phyloP scores from a whole-genome alignment of 116 monocot species.

The Posidonia oceanica region DNA sequence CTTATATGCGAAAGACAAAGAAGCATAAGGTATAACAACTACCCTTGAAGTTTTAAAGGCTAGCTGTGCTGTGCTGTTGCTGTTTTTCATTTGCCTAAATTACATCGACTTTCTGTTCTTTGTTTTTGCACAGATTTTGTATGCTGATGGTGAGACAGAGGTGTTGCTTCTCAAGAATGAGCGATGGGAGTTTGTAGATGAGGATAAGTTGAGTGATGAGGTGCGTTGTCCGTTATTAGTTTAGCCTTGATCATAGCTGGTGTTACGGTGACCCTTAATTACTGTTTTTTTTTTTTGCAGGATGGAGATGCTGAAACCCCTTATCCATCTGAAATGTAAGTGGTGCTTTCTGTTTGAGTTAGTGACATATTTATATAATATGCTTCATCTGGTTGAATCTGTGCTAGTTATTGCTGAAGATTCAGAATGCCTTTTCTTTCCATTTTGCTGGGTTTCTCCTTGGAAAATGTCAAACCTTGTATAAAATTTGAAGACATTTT shows the following conservation, averaged over 20 bases:
- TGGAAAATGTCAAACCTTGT: too few relatives aligned
- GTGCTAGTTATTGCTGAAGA: too few relatives aligned
- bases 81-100: background rate
- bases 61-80: background rate
- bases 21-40: constrained; percentile 53
- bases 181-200: constrained; percentile 37
- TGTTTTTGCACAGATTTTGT: constrained; percentile 41
- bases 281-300: constrained; percentile 1
- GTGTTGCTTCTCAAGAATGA: constrained; percentile 49
- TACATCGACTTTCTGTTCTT: background rate
- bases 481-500: too few relatives aligned
- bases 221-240: constrained; percentile 1
- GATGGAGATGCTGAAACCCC: background rate
- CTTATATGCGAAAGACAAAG: constrained; percentile 32
- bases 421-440: too few relatives aligned
- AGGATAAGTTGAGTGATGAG: constrained; percentile 8
- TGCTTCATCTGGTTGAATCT: background rate
- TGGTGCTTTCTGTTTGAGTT: background rate
- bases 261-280: background rate
- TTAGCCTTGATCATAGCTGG: background rate
- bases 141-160: constrained; percentile 79
- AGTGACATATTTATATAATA: background rate
- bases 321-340: constrained; percentile 5
- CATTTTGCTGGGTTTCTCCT: too few relatives aligned
- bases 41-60: background rate